Conservation (phyloP, 2,329 filamentous ascomycete genomes). For the Lachnellula hyalina region DNA sequence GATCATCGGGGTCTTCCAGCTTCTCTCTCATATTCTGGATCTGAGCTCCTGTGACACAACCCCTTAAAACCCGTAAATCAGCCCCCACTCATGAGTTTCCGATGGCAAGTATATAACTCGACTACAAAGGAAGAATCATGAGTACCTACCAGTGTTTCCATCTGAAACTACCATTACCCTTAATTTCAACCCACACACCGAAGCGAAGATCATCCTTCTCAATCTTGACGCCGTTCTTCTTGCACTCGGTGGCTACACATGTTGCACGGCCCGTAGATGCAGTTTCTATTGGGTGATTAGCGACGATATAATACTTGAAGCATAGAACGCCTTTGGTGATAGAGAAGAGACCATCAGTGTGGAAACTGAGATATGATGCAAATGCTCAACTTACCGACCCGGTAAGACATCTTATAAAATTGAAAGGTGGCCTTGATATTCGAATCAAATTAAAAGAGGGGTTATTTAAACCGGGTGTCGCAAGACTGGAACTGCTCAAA, state of each 20-base stretch:
- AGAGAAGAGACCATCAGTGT: not conserved
- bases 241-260: constrained; percentile 69
- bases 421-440: not conserved
- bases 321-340: not conserved
- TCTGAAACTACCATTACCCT: constrained; percentile 56
- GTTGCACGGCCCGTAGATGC: constrained; percentile 66
- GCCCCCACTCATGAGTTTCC: no score
- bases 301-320: not conserved
- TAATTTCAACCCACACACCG: constrained; percentile 64
- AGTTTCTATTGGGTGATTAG: constrained; percentile 50
- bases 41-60: constrained; percentile 76
- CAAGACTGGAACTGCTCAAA: not conserved
- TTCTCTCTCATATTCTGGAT: constrained; percentile 59
- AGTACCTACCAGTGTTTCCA: constrained; percentile 80
- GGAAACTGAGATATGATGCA: constrained; percentile 22
- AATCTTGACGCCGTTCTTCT: constrained; percentile 65
- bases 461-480: not conserved
- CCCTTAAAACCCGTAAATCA: constrained; percentile 49
- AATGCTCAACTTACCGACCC: constrained; percentile 29
- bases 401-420: constrained; percentile 27
- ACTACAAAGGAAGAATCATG: constrained; percentile 1
- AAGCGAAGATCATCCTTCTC: constrained; percentile 73
- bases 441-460: not conserved
- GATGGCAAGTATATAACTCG: not conserved
- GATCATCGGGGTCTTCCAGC: constrained; percentile 42